A percentile compares a stretch with the other conserved stretches of the same genome.
Evolutionary conservation across 2,329 filamentous ascomycete species (phyloP).

Genomic region (Tolypocladium capitatum): DNA sequence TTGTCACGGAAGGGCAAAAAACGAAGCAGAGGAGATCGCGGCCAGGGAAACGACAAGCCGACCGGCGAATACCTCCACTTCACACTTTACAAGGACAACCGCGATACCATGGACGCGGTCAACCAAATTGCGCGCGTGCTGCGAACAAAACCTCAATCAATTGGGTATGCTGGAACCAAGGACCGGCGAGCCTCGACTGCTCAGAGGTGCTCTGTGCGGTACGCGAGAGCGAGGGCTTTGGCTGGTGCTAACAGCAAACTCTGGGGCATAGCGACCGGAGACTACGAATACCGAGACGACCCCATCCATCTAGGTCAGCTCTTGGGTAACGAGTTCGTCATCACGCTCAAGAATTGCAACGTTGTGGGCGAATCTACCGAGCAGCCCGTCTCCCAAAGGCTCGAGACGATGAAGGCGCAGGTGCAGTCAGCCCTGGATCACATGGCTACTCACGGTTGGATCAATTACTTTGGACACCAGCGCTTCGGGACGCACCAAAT

Average conservation of each 20-base stretch:
- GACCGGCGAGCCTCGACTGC: constrained; percentile 77
- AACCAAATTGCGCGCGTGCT: constrained; percentile 62
- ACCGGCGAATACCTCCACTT: constrained; percentile 75
- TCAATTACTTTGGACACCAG: constrained; percentile 98
- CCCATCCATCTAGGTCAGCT: constrained; percentile 74
- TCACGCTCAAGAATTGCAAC: constrained; percentile 76
- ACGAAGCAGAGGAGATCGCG: constrained; percentile 12
- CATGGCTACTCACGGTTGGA: constrained; percentile 65
- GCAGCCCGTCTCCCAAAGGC: constrained; percentile 13
- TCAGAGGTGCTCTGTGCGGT: constrained; percentile 59
- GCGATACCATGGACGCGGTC: constrained; percentile 87
- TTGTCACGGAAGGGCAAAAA: constrained; percentile 20
- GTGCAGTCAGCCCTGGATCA: constrained; percentile 49
- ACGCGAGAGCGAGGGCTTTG: constrained; percentile 43
- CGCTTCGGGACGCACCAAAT: constrained; percentile 82
- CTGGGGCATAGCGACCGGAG: constrained; percentile 56
- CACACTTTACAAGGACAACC: constrained; percentile 91
- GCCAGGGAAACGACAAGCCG: constrained; percentile 18
- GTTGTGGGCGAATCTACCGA: constrained; percentile 31
- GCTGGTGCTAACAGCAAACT: constrained; percentile 49
- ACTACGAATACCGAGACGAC: constrained; percentile 63
- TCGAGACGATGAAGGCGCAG: constrained; percentile 19
- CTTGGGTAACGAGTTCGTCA: constrained; percentile 80
- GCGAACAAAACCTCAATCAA: constrained; percentile 60
- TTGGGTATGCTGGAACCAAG: constrained; percentile 73